Base-by-base conservation (phyloP, 345 rosid species). In the Hibiscus mutabilis region DNA sequence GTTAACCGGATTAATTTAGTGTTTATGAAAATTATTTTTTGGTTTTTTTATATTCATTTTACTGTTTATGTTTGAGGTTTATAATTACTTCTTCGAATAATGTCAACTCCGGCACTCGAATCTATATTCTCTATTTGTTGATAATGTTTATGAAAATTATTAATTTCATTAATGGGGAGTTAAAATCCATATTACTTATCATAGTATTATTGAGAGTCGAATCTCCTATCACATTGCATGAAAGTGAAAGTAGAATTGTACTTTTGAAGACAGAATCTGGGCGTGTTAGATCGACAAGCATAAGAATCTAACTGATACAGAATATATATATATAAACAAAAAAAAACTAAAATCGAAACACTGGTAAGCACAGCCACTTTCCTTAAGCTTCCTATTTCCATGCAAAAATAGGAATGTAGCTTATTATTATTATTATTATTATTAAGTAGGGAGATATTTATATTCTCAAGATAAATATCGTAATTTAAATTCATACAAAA, bases 261-360 rank as follows among this genome's bases (percentile, higher is more conserved):
- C 70, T 67, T 66, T 42, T 51, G 29, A 19, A 66, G 57, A 66
- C 57, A 47, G 44, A 51, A 67, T 67, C 71, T 49, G 16, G n/a
- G 44, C 13, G 42, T 10, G 37, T 16, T 49, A 46, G 57, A 66
- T 44, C 22, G 15, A 24, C 52, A 66, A 46, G 40, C 35, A 46
- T 8, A 27, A 25, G 57, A 19, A 66, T 47, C 57, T 8, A 25
- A 44, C 68, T 46, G 12, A 35, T 24, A 2, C 8, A 22, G 4
- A 64, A 63, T n/a, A 61, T 22, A 10, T 14, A 2, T 1, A 18
- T 4, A 27, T 19, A 6, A 6, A 22, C 12, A 42, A 7, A n/a
- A n/a, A n/a, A n/a, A n/a, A n/a, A n/a, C n/a, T n/a, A n/a, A n/a
- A 19, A 24, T 21, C 21, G 16, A 25, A 24, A 66, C 3, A 2